Evolutionary conservation across 495 filamentous ascomycete species (phyloP), one percentile per base, ranked within the genome.

Genomic region (Trichoderma asperelloides): DNA sequence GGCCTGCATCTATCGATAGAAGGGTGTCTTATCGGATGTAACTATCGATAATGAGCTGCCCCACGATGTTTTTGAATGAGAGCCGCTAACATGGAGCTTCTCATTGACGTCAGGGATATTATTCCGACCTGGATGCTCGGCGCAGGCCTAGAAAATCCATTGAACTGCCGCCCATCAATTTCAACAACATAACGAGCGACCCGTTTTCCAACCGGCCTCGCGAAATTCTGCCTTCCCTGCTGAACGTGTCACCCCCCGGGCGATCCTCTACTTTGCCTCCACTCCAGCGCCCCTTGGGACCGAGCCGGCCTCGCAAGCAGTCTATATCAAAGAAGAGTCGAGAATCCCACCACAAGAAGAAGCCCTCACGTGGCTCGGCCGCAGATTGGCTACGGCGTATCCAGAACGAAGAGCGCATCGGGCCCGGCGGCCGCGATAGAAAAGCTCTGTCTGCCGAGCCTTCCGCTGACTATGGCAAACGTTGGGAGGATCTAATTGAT

Each of bases 401-500:
- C 16, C 81, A 83, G 51, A 81, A 82, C 68, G 80, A 81, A 15
- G 78, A 82, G 33, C 72, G 74, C 13, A 79, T 91, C 68, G 82
- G 89, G 69, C 85, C 88, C 12, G 92, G 89, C 70, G 85, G 89
- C 41, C 84, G 87, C 68, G 89, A 91, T 67, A 83, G 91, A 63
- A 96, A 96, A 75, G 90, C 91, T 27, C 85, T 88, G 68, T 96
- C 92, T 3, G 90, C 91, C 28, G 93, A 96, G 75, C 91, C 93
- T 18, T 83, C 87, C 39, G 86, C 84, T 69, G 85, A 88, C 57
- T 91, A 88, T 75, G 91, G 91, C 49, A 94, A 93, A 80, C 83
- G 93, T 72, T 97, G 93, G 93, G 91, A 96, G 76, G 93, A 97
- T 76, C 78, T 97, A 68, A 93, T 97, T 67, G 93, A 96, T 76